phyloP scores from a whole-genome alignment of 1,284 basidiomycete species.

The Cryptococcus sp. region DNA sequence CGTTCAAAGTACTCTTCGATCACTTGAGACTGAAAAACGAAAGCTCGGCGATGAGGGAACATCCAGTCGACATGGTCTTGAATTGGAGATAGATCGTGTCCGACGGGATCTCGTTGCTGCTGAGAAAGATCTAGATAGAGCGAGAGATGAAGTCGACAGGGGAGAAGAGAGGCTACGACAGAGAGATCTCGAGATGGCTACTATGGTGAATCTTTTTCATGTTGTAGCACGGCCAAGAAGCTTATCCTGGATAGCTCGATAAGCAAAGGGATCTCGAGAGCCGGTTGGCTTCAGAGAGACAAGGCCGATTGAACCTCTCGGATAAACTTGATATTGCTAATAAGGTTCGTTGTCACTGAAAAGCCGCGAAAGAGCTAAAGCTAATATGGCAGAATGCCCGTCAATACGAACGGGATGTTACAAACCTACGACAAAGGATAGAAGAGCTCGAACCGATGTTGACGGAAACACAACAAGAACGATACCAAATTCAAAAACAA shows the following conservation, averaged over 20 bases:
- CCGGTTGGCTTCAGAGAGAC: constrained; percentile 74
- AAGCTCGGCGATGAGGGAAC: constrained; percentile 74
- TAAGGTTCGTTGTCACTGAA: constrained; percentile 33
- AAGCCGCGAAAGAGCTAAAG: neutral
- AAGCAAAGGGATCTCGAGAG: constrained; percentile 72
- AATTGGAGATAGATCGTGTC: constrained; percentile 83
- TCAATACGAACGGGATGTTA: constrained; percentile 62
- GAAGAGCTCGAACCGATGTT: constrained; percentile 75
- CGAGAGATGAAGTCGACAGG: constrained; percentile 67
- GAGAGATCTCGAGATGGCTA: constrained; percentile 65
- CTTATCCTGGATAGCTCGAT: constrained; percentile 51
- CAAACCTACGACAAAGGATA: constrained; percentile 57
- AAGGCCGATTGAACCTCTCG: constrained; percentile 71
- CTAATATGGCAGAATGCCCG: constrained; percentile 50
- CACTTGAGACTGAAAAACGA: constrained; percentile 53
- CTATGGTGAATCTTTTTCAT: constrained; percentile 50
- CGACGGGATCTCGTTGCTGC: constrained; percentile 76
- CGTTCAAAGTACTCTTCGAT: constrained; percentile 67
- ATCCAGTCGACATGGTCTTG: constrained; percentile 76
- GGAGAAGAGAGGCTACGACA: constrained; percentile 62
- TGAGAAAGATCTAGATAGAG: constrained; percentile 72
- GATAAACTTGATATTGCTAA: constrained; percentile 78
- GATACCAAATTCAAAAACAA: constrained; percentile 68
- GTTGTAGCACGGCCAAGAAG: neutral
- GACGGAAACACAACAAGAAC: constrained; percentile 73